Conservation (phyloP, 352 stramenopile genomes). For the Phytophthora quininea region DNA sequence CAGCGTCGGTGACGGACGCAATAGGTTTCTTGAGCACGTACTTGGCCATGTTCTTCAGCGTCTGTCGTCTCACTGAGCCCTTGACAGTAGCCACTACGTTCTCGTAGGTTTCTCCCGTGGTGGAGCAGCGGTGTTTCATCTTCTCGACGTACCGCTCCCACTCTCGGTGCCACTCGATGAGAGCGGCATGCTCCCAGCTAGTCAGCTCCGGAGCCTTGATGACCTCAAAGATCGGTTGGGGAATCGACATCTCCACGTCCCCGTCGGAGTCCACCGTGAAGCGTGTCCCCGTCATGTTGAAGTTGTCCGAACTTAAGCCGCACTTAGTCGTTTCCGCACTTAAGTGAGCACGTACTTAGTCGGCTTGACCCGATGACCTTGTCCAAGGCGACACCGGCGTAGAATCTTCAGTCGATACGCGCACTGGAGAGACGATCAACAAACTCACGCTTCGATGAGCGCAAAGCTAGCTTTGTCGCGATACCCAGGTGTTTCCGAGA, state of each 20-base stretch:
- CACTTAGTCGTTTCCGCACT: slow-evolving; percentile 5
- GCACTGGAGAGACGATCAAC: not conserved
- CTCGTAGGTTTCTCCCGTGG: slow-evolving; percentile 19
- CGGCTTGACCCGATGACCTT: not conserved
- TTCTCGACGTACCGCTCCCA: slow-evolving; percentile 18
- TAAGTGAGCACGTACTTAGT: slow-evolving; percentile 5
- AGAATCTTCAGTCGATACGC: not conserved
- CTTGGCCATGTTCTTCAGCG: slow-evolving; percentile 13
- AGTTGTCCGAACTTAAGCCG: slow-evolving; percentile 1
- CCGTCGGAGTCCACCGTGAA: slow-evolving; percentile 8
- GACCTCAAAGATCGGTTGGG: slow-evolving; percentile 21
- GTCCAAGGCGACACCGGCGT: too few relatives aligned
- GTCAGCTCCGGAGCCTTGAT: slow-evolving; percentile 13
- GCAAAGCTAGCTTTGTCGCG: not conserved
- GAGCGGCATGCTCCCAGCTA: slow-evolving; percentile 16
- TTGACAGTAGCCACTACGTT: slow-evolving; percentile 17
- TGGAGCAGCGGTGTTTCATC: slow-evolving; percentile 14
- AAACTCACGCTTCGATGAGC: not conserved
- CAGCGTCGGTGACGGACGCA: slow-evolving; percentile 10
- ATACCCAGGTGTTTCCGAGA: not conserved
- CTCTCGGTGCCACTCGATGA: slow-evolving; percentile 13
- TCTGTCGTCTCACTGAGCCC: not conserved
- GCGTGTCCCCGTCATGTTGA: slow-evolving; percentile 9
- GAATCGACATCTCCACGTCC: slow-evolving; percentile 16
- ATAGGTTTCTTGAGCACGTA: slow-evolving; percentile 20